A percentile compares a stretch with the other conserved stretches of the same genome.
Conservation (phyloP, 2,329 filamentous ascomycete species). For the Colletotrichum noveboracense region DNA sequence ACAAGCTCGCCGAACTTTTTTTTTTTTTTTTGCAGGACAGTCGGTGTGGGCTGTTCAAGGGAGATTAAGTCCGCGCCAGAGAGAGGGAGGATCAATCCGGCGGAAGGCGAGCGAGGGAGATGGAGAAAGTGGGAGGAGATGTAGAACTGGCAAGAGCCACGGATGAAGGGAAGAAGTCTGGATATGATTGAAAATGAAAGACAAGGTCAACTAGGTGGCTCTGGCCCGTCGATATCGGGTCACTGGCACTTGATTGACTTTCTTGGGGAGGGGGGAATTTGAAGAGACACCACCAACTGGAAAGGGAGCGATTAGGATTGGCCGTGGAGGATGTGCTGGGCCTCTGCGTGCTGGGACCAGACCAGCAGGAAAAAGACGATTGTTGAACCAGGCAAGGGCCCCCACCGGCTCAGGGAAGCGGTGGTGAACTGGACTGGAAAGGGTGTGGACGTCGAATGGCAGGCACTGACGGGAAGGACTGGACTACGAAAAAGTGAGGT, state of each 20-base stretch:
- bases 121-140: conserved; percentile 9
- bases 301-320: conserved; percentile 6
- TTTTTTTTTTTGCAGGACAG: conserved; percentile 2
- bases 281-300: conserved; percentile 8
- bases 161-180: conserved; percentile 22
- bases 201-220: conserved; percentile 5
- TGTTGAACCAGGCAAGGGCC: conserved; percentile 24
- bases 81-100: conserved; percentile 20
- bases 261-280: conserved; percentile 18
- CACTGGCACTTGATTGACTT: conserved; percentile 23
- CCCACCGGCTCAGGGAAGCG: conserved; percentile 20
- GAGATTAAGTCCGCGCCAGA: conserved; percentile 20
- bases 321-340: not conserved
- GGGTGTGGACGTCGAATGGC: not conserved
- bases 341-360: not conserved
- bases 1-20: conserved; percentile 14
- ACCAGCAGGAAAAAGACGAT: conserved; percentile 20
- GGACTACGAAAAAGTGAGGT: not conserved
- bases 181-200: conserved; percentile 22
- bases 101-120: conserved; percentile 20
- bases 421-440: conserved; percentile 2
- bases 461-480: not conserved
- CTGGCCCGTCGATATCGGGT: conserved; percentile 21
- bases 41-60: conserved; percentile 13
- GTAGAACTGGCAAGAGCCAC: not conserved